These are phyloP conservation scores for Thermomucor indicae-seudaticae DNA, from an alignment of 371 early-diverging fungal species.

Conservation along the genomic window DNA sequence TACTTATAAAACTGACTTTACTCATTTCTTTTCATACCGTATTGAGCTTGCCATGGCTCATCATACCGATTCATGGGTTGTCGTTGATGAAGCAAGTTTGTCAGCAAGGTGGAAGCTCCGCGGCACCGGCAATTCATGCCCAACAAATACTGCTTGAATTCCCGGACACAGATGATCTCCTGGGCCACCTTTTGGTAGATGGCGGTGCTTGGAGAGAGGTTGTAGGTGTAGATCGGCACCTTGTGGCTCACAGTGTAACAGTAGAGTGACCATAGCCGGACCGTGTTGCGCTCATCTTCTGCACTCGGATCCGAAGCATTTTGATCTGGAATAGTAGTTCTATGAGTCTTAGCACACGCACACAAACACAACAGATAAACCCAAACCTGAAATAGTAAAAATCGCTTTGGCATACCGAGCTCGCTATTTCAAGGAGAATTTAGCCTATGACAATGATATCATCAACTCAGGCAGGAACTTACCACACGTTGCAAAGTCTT, in stretches of 20 bases:
- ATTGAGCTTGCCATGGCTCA: constrained; percentile 74
- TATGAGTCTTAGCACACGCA: neutral
- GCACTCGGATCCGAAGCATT: constrained; percentile 35
- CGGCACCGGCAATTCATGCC: constrained; percentile 66
- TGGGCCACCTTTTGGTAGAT: constrained; percentile 63
- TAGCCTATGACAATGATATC: neutral
- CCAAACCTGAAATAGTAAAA: constrained; percentile 48
- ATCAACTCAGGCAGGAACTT: constrained; percentile 10
- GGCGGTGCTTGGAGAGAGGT: constrained; percentile 64
- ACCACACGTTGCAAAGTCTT: constrained; percentile 40
- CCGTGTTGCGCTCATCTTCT: constrained; percentile 59
- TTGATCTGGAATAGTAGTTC: constrained; percentile 23
- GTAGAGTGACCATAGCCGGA: constrained; percentile 63
- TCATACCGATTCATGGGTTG: constrained; percentile 55
- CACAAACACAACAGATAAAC: neutral
- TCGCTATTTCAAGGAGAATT: constrained; percentile 15
- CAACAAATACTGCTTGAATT: constrained; percentile 69
- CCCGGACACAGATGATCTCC: constrained; percentile 65
- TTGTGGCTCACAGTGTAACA: constrained; percentile 42
- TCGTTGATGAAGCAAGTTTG: constrained; percentile 67
- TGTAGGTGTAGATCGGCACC: constrained; percentile 65
- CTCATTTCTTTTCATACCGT: constrained; percentile 50
- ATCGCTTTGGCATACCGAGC: constrained; percentile 41
- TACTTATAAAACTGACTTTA: neutral
- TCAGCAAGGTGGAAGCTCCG: constrained; percentile 63